Conservation (phyloP, 495 filamentous ascomycete species). For the Aspergillus conjunctus region DNA sequence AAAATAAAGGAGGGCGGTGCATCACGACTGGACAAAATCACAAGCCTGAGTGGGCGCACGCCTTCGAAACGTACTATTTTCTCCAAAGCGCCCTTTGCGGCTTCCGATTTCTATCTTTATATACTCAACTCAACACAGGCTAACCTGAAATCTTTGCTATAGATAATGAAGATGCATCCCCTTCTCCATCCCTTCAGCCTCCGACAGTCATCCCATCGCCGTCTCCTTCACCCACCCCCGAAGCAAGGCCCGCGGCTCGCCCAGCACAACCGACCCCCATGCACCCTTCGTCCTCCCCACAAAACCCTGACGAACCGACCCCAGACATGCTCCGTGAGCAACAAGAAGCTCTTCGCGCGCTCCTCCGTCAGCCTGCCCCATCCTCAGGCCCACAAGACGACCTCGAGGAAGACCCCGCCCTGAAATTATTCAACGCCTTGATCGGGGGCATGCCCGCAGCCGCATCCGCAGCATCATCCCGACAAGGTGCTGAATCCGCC, state of each 20-base stretch:
- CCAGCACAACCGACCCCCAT: constrained; percentile 11
- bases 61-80: constrained; percentile 40
- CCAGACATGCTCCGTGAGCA: constrained; percentile 40
- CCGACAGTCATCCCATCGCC: constrained; percentile 13
- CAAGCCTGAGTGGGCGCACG: constrained; percentile 70
- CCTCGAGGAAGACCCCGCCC: constrained; percentile 57
- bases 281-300: constrained; percentile 7
- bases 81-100: background rate
- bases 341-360: constrained; percentile 47
- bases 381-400: constrained; percentile 31
- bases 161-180: constrained; percentile 38
- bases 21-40: constrained; percentile 81
- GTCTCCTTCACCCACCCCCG: constrained; percentile 16
- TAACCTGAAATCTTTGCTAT: constrained; percentile 17
- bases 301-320: constrained; percentile 11
- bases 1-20: constrained; percentile 84
- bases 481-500: constrained; percentile 27
- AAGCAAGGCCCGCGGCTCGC: constrained; percentile 11
- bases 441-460: constrained; percentile 46
- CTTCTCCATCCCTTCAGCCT: constrained; percentile 36
- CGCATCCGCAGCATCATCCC: constrained; percentile 29
- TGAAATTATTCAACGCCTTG: constrained; percentile 63
- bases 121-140: constrained; percentile 8
- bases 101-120: background rate
- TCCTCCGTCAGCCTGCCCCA: constrained; percentile 42